Conservation (phyloP, 331 rosid genomes). For the Dryas integrifolia region DNA sequence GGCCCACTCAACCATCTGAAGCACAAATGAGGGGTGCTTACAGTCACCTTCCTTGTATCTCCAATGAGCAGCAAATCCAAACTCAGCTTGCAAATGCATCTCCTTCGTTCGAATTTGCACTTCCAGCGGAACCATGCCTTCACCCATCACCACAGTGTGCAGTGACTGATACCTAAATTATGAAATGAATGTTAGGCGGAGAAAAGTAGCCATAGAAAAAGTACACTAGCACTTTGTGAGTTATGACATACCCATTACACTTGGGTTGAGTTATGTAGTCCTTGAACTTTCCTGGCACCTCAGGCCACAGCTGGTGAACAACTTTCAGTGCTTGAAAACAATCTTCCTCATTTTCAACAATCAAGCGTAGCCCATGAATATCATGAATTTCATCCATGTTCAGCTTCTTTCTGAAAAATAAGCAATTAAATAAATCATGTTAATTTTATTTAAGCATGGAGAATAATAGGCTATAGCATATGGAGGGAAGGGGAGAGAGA, state of each 20-base stretch:
- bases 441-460: slow-evolving; percentile 12
- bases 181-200: slow-evolving; percentile 24
- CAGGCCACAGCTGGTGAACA: slow-evolving; percentile 78
- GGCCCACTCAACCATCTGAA: slow-evolving; percentile 98
- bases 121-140: slow-evolving; percentile 71
- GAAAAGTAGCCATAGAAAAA: background rate
- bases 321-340: slow-evolving; percentile 69
- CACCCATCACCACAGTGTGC: slow-evolving; percentile 86
- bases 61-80: slow-evolving; percentile 99
- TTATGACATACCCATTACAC: slow-evolving; percentile 73
- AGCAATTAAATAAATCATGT: slow-evolving; percentile 7
- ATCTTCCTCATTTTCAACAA: slow-evolving; percentile 83
- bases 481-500: background rate
- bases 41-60: slow-evolving; percentile 94
- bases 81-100: slow-evolving; percentile 96
- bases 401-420: slow-evolving; percentile 70
- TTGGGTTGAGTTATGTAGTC: slow-evolving; percentile 77
- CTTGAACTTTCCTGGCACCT: slow-evolving; percentile 79
- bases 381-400: slow-evolving; percentile 84
- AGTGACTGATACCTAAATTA: slow-evolving; percentile 73
- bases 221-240: background rate
- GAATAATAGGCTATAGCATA: background rate
- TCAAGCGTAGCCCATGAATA: slow-evolving; percentile 84
- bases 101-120: slow-evolving; percentile 90
- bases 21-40: slow-evolving; percentile 73